Conservation (phyloP, 192 early-diverging fungal genomes). For the Coemansia sp. region DNA sequence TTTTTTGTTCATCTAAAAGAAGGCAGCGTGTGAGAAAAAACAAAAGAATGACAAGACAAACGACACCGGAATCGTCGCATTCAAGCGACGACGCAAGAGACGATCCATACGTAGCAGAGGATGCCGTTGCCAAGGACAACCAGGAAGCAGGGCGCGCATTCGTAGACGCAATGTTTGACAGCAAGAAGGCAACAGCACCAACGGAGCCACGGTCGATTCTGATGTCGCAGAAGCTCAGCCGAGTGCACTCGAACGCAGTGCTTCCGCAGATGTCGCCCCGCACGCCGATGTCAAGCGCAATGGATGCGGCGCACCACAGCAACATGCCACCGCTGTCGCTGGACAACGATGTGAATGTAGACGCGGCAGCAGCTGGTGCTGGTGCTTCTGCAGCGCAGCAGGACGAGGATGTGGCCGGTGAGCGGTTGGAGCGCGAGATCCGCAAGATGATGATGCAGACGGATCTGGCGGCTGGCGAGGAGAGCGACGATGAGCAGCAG, state of each 20-base stretch:
- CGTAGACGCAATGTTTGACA: constrained; percentile 41
- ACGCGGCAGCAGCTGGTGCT: background rate
- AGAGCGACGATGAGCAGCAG: constrained; percentile 34
- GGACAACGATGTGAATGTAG: background rate
- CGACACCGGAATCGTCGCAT: background rate
- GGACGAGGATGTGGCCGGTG: constrained; percentile 32
- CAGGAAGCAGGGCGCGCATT: constrained; percentile 39
- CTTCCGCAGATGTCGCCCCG: constrained; percentile 47
- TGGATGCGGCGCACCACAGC: background rate
- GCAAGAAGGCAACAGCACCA: background rate
- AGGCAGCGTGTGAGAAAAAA: background rate
- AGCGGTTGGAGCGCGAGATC: constrained; percentile 41
- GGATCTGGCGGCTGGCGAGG: constrained; percentile 33
- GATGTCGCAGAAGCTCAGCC: constrained; percentile 48
- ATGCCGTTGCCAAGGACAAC: constrained; percentile 35
- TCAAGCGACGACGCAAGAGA: background rate
- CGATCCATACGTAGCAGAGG: constrained; percentile 29
- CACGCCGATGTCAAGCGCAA: background rate
- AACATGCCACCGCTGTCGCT: constrained; percentile 31
- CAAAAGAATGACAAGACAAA: background rate
- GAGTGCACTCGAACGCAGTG: constrained; percentile 42
- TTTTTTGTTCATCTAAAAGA: no score
- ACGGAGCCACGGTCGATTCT: constrained; percentile 38
- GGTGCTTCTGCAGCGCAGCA: background rate
- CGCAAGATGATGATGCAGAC: constrained; percentile 45